These are phyloP conservation scores for Aspergillus sojae DNA, from an alignment of 2,329 filamentous ascomycete species.

Conservation along the genomic window DNA sequence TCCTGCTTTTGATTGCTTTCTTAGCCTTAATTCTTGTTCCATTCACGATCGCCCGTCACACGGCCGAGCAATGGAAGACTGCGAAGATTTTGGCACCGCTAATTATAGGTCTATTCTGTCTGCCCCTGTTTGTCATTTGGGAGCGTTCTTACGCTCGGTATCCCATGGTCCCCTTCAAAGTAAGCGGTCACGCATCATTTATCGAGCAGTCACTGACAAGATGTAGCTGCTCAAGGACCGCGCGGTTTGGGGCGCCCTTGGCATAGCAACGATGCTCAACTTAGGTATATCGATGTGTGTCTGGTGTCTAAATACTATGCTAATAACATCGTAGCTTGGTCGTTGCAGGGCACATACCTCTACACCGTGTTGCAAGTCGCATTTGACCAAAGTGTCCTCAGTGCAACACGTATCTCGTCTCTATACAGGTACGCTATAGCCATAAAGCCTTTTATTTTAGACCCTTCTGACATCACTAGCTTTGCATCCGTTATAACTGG, in stretches of 20 bases:
- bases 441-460: no score
- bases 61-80: conserved; percentile 52
- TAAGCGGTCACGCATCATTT: conserved; percentile 13
- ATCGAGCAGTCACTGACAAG: conserved; percentile 1
- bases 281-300: conserved; percentile 32
- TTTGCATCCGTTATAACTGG: conserved; percentile 62
- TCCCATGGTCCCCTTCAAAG: conserved; percentile 62
- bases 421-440: conserved; percentile 53
- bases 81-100: conserved; percentile 57
- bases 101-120: conserved; percentile 52
- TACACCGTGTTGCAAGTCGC: conserved; percentile 64
- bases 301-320: conserved; percentile 4
- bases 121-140: conserved; percentile 58
- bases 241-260: conserved; percentile 64
- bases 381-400: conserved; percentile 60
- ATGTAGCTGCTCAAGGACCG: conserved; percentile 61
- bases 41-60: conserved; percentile 60
- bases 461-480: conserved; percentile 19
- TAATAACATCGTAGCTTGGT: conserved; percentile 49
- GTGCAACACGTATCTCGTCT: conserved; percentile 61
- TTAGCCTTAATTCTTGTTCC: conserved; percentile 58
- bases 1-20: conserved; percentile 55
- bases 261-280: conserved; percentile 50
- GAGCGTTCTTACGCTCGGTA: conserved; percentile 51
- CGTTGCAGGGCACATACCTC: conserved; percentile 65